A percentile compares a stretch with the other conserved stretches of the same genome.
phyloP scores from a whole-genome alignment of 2,329 filamentous ascomycete genomes.

The Periglandula ipomoeae region DNA sequence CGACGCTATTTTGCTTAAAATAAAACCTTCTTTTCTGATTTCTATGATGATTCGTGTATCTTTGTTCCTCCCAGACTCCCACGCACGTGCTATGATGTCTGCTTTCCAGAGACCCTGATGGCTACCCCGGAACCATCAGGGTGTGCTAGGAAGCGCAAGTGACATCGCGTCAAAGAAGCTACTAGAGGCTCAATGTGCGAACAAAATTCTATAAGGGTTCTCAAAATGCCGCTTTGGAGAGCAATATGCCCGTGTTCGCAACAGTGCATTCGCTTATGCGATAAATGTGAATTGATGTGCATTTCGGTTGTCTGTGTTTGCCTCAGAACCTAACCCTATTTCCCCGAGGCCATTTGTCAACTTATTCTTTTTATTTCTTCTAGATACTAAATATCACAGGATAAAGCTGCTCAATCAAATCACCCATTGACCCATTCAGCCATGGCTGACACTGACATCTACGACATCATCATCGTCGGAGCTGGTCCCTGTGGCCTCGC shows the following conservation, averaged over 20 bases:
- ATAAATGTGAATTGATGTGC: neutral
- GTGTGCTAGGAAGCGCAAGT: neutral
- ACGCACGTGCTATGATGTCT: neutral
- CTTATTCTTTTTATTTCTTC: neutral
- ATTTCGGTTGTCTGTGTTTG: no score
- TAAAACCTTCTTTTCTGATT: no score
- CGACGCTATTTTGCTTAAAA: no score
- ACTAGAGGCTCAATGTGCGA: neutral
- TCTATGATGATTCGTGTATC: no score
- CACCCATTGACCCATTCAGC: neutral
- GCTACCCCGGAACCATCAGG: conserved; percentile 6
- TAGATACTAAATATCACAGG: no score
- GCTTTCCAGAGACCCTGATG: conserved; percentile 6
- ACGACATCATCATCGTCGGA: conserved; percentile 65
- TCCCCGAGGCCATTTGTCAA: neutral
- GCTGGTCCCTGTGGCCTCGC: conserved; percentile 69
- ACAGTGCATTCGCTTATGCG: neutral
- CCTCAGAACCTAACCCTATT: neutral
- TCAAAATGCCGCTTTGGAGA: neutral
- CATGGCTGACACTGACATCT: conserved; percentile 23
- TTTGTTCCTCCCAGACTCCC: neutral
- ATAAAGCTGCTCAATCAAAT: no score
- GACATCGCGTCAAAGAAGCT: neutral
- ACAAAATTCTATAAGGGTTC: conserved; percentile 1
- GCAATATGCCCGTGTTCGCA: neutral